Evolutionary conservation across 345 rosid species (phyloP).

Genomic region (Salix caprea): DNA sequence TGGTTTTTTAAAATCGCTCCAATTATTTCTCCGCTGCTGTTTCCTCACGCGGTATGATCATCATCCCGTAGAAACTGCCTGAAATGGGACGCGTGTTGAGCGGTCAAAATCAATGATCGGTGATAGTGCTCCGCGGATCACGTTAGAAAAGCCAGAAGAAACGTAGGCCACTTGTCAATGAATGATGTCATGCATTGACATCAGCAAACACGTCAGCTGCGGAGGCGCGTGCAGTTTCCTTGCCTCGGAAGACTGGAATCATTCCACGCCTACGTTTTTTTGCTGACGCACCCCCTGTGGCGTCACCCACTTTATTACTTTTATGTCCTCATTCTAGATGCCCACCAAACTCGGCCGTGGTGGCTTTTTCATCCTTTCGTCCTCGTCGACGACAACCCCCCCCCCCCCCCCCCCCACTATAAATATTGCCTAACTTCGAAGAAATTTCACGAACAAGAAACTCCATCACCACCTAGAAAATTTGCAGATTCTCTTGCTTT

Average conservation of each 20-base stretch:
- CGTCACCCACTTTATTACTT: background rate
- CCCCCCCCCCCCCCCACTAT: background rate
- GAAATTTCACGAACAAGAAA: background rate
- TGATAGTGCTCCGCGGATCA: background rate
- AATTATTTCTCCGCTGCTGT: too few species aligned
- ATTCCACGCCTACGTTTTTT: background rate
- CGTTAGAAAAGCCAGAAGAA: background rate
- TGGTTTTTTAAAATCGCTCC: too few species aligned
- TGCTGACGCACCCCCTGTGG: background rate
- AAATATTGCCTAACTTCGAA: background rate
- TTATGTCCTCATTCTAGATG: background rate
- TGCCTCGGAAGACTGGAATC: too few species aligned
- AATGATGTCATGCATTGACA: background rate
- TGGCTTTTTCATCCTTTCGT: background rate
- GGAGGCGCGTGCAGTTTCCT: too few species aligned
- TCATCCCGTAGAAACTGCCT: too few species aligned
- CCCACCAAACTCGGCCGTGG: background rate
- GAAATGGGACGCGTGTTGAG: background rate
- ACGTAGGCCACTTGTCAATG: background rate
- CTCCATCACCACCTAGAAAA: too few species aligned
- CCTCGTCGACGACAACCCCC: background rate
- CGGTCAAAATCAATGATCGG: background rate
- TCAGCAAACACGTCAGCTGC: background rate
- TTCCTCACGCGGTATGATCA: too few species aligned
- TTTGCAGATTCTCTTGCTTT: too few species aligned